Evolutionary conservation across 768 basidiomycete genomes (phyloP).

Genomic region (Serendipita sp.): DNA sequence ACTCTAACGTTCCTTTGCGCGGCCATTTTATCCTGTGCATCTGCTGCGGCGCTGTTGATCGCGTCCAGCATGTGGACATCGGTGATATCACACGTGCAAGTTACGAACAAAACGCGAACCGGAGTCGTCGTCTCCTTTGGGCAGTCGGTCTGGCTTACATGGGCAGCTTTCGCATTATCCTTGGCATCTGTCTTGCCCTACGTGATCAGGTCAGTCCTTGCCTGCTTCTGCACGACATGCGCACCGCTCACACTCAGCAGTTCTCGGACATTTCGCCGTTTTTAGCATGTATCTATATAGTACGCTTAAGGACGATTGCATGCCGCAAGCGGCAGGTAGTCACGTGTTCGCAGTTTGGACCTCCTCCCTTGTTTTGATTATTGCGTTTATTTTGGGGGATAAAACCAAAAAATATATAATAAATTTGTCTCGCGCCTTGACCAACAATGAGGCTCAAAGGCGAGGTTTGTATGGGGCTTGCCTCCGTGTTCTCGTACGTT

Average conservation of each 20-base stretch:
- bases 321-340: not conserved
- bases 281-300: slow-evolving; percentile 1
- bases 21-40: slow-evolving; percentile 21
- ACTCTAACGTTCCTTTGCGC: slow-evolving; percentile 55
- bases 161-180: slow-evolving; percentile 8
- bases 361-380: not conserved
- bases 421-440: not conserved
- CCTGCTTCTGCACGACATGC: not conserved
- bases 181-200: slow-evolving; percentile 7
- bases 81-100: not conserved
- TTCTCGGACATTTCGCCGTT: slow-evolving; percentile 5
- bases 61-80: slow-evolving; percentile 3
- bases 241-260: not conserved
- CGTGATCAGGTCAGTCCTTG: slow-evolving; percentile 5
- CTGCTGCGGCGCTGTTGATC: not conserved
- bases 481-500: slow-evolving; percentile 55
- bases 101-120: slow-evolving; percentile 2
- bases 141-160: slow-evolving; percentile 7
- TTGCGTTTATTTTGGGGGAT: no score
- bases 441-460: slow-evolving; percentile 37
- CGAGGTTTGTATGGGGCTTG: slow-evolving; percentile 59
- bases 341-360: slow-evolving; percentile 4
- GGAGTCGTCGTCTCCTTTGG: slow-evolving; percentile 3
- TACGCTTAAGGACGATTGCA: not conserved
- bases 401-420: not conserved